These are phyloP conservation scores for Lachnellula willkommii DNA, from an alignment of 2,329 filamentous ascomycete species.

Conservation along the genomic window DNA sequence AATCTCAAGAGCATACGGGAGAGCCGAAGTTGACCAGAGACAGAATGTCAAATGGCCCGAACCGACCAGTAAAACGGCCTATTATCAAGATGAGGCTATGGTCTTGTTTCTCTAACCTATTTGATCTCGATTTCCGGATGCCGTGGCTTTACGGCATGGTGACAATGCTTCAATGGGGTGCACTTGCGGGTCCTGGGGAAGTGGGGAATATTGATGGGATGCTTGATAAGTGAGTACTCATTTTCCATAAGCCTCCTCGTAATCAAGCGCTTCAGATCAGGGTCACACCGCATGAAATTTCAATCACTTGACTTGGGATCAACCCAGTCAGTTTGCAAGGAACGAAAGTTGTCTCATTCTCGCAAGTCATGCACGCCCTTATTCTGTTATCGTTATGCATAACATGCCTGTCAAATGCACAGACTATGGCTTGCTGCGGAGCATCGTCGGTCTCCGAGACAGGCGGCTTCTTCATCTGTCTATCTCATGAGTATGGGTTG, in stretches of 20 bases:
- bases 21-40: conserved; percentile 11
- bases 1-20: conserved; percentile 24
- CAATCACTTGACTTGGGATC: conserved; percentile 52
- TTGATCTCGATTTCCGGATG: conserved; percentile 75
- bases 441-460: neutral
- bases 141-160: conserved; percentile 79
- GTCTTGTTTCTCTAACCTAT: conserved; percentile 64
- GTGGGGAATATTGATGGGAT: conserved; percentile 70
- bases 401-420: conserved; percentile 18
- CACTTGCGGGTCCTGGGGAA: conserved; percentile 67
- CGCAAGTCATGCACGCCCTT: conserved; percentile 12
- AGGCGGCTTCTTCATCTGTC: neutral
- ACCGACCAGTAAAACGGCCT: conserved; percentile 26
- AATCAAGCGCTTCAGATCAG: conserved; percentile 15
- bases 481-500: conserved; percentile 8
- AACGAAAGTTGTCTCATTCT: conserved; percentile 18
- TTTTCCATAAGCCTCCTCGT: conserved; percentile 11
- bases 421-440: neutral
- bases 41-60: conserved; percentile 12
- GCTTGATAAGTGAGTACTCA: conserved; percentile 71
- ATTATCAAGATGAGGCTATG: conserved; percentile 73
- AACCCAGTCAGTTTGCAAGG: conserved; percentile 29
- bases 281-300: conserved; percentile 48
- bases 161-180: conserved; percentile 69
- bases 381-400: conserved; percentile 28